These are phyloP conservation scores for Medicago ruthenica DNA, from an alignment of 306 rosid species.

Conservation along the genomic window DNA sequence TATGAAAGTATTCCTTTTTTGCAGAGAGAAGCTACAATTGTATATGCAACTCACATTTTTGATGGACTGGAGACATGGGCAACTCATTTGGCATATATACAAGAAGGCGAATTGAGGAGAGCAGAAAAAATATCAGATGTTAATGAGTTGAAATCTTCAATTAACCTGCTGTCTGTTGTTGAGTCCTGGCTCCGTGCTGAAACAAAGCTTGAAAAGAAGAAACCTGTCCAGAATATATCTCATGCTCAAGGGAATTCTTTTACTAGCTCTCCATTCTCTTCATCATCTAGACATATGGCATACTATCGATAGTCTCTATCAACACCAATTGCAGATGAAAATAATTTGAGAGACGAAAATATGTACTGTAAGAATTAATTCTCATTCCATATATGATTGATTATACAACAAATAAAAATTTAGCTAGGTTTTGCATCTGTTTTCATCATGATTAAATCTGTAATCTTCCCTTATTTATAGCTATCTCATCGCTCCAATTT, in stretches of 20 bases:
- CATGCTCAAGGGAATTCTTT: constrained; percentile 51
- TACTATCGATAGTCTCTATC: constrained; percentile 66
- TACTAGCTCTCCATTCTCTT: constrained; percentile 61
- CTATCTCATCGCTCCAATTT: neutral
- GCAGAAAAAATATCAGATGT: constrained; percentile 76
- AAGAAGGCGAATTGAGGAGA: constrained; percentile 83
- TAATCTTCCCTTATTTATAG: constrained; percentile 1
- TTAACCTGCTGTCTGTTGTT: constrained; percentile 85
- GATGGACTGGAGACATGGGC: constrained; percentile 99
- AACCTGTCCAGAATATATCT: constrained; percentile 51
- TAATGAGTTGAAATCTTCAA: constrained; percentile 71
- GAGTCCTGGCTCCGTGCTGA: constrained; percentile 93
- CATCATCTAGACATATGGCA: constrained; percentile 91
- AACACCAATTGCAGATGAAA: constrained; percentile 23
- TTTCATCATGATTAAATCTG: constrained; percentile 10
- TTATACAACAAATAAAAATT: constrained; percentile 1
- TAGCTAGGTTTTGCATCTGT: constrained; percentile 1
- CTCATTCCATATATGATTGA: neutral
- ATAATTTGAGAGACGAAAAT: constrained; percentile 31
- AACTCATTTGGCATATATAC: constrained; percentile 91
- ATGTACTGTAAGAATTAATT: neutral
- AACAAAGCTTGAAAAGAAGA: constrained; percentile 71
- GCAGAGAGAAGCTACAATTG: constrained; percentile 89
- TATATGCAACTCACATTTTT: constrained; percentile 96
- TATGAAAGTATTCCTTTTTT: constrained; percentile 11